phyloP scores from a whole-genome alignment of 768 basidiomycete genomes.

The Phlebiopsis flavidoalba region DNA sequence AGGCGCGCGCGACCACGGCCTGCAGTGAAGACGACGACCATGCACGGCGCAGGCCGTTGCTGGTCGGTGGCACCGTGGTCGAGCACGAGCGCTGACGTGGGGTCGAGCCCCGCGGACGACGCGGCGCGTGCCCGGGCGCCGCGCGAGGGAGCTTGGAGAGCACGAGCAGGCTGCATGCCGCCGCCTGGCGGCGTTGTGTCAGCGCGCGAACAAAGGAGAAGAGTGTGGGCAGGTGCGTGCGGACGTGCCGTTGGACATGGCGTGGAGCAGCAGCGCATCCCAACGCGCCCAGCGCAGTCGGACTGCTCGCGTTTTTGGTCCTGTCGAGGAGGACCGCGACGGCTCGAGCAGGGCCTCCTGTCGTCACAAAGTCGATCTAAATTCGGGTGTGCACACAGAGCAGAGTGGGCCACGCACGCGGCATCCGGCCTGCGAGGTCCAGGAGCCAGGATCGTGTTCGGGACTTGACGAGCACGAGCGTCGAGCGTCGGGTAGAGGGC shows the following conservation, averaged over 20 bases:
- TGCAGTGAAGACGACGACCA: constrained; percentile 12
- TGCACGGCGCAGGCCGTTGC: constrained; percentile 5
- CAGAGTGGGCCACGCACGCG: constrained; percentile 3
- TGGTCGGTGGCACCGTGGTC: constrained; percentile 8
- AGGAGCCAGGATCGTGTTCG: constrained; percentile 11
- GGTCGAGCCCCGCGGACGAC: neutral
- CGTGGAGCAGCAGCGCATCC: constrained; percentile 13
- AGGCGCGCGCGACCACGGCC: constrained; percentile 2
- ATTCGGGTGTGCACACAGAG: neutral
- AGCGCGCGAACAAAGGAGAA: neutral
- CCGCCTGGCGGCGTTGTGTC: constrained; percentile 8
- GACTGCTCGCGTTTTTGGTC: neutral
- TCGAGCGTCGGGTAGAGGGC: constrained; percentile 5
- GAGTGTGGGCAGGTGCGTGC: no score
- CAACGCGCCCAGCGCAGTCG: no score
- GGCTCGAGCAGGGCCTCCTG: constrained; percentile 13
- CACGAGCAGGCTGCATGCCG: constrained; percentile 16
- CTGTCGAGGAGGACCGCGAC: constrained; percentile 11
- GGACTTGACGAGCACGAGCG: constrained; percentile 6
- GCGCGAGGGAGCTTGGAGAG: constrained; percentile 14
- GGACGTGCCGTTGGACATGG: constrained; percentile 17
- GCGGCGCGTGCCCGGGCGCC: neutral
- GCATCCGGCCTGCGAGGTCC: constrained; percentile 5
- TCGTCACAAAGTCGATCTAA: neutral
- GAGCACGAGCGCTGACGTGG: constrained; percentile 14